A percentile compares a stretch with the other conserved stretches of the same genome.
These are phyloP conservation scores for Suillus placidus DNA, from an alignment of 768 basidiomycete species.

Conservation along the genomic window DNA sequence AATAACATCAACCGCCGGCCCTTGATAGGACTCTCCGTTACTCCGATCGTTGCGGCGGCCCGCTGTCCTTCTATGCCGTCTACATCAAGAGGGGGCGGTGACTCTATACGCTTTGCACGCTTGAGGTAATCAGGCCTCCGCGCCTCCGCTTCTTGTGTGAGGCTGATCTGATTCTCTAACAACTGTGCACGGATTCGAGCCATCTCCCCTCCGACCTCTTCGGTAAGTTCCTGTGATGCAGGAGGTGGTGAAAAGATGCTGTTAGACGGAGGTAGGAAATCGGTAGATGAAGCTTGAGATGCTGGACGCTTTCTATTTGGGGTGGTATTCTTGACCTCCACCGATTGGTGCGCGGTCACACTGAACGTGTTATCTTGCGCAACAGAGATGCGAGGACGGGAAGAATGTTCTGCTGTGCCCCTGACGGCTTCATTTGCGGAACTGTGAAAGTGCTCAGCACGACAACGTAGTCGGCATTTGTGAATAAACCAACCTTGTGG, in stretches of 20 bases:
- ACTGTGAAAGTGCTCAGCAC: not conserved
- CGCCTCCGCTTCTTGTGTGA: constrained; percentile 57
- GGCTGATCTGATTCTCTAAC: constrained; percentile 51
- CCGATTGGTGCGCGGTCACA: constrained; percentile 1
- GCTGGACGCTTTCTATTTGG: constrained; percentile 6
- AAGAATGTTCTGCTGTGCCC: not conserved
- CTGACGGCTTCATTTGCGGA: not conserved
- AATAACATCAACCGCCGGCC: constrained; percentile 75
- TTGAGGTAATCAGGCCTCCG: constrained; percentile 75
- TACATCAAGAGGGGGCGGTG: constrained; percentile 37
- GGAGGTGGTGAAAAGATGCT: constrained; percentile 29
- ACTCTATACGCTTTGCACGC: constrained; percentile 50
- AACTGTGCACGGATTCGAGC: constrained; percentile 59
- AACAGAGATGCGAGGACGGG: not conserved
- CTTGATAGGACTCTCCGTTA: constrained; percentile 70
- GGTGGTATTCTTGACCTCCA: not conserved
- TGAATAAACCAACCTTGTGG: not conserved
- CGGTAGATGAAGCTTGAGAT: constrained; percentile 1
- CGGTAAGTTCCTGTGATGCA: constrained; percentile 9
- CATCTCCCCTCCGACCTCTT: constrained; percentile 54
- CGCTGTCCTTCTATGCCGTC: constrained; percentile 20
- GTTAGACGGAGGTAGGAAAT: constrained; percentile 19
- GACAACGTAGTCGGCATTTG: not conserved
- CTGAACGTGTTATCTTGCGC: not conserved
- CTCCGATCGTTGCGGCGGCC: constrained; percentile 48